phyloP scores from a whole-genome alignment of 805 yeast species.

The Kazachstania africana region DNA sequence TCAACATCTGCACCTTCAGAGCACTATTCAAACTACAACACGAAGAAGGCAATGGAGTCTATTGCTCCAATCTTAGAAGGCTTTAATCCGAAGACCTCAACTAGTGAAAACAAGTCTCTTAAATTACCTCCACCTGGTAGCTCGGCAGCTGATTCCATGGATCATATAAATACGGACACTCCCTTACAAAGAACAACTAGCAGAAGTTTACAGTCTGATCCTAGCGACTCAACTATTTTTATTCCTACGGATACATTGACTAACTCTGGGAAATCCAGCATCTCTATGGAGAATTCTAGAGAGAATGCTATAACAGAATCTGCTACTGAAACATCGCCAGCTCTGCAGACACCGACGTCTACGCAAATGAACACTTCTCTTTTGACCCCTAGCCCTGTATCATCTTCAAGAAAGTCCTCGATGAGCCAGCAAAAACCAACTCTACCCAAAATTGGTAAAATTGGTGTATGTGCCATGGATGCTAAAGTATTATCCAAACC shows the following conservation, averaged over 20 bases:
- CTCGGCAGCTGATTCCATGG: constrained; percentile 12
- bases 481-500: constrained; percentile 93
- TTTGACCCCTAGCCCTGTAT: constrained; percentile 14
- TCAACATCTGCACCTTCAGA: too few relatives aligned
- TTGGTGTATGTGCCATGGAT: constrained; percentile 99
- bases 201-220: constrained; percentile 9
- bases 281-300: neutral
- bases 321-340: neutral
- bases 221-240: neutral
- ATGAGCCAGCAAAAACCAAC: constrained; percentile 25
- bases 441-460: constrained; percentile 71
- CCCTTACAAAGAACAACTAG: constrained; percentile 18
- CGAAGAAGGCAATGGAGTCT: constrained; percentile 58
- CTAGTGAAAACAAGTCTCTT: constrained; percentile 33
- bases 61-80: constrained; percentile 70
- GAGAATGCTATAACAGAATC: neutral
- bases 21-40: too few relatives aligned
- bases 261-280: neutral
- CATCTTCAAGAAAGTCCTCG: constrained; percentile 22
- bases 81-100: constrained; percentile 60
- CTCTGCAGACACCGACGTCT: neutral
- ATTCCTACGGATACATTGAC: neutral
- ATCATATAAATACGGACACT: constrained; percentile 18
- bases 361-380: neutral
- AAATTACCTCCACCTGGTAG: constrained; percentile 25